These are phyloP conservation scores for Yamadazyma diddensiae DNA, from an alignment of 1,139 yeast genomes.

Conservation along the genomic window DNA sequence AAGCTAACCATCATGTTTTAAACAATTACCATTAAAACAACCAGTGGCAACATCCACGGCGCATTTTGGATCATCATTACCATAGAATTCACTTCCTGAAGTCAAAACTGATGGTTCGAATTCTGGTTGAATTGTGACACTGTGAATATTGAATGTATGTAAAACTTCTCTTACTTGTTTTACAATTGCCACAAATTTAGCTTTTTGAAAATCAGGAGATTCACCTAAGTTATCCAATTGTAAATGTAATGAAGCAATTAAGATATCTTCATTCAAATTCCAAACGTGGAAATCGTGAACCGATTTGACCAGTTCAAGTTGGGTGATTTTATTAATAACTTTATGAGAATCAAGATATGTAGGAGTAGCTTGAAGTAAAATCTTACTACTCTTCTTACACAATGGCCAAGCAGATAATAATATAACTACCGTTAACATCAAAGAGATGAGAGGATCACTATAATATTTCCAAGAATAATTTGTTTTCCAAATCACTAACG, in stretches of 20 bases:
- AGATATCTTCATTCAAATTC: conserved; percentile 86
- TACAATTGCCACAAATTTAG: conserved; percentile 66
- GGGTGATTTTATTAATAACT: conserved; percentile 64
- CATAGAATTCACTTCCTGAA: conserved; percentile 19
- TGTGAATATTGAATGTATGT: conserved; percentile 83
- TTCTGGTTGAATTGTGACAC: conserved; percentile 96
- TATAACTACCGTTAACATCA: conserved; percentile 81
- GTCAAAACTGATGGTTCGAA: conserved; percentile 23
- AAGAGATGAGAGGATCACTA: conserved; percentile 82
- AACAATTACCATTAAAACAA: conserved; percentile 34
- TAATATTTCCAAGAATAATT: conserved; percentile 84
- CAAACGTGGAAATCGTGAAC: conserved; percentile 96
- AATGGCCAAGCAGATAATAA: conserved; percentile 90
- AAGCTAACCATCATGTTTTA: conserved; percentile 8
- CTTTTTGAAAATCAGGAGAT: conserved; percentile 32
- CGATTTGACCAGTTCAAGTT: conserved; percentile 71
- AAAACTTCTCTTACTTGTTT: conserved; percentile 73
- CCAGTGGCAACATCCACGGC: conserved; percentile 35
- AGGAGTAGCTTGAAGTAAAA: conserved; percentile 91
- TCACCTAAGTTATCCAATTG: conserved; percentile 49
- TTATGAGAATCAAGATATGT: conserved; percentile 71
- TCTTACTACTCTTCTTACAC: conserved; percentile 82
- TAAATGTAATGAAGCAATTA: conserved; percentile 87
- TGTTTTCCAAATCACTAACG: conserved; percentile 91
- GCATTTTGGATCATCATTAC: conserved; percentile 31